Evolutionary conservation across 2,329 filamentous ascomycete species (phyloP).

Genomic region (Hypoxylon sp.): DNA sequence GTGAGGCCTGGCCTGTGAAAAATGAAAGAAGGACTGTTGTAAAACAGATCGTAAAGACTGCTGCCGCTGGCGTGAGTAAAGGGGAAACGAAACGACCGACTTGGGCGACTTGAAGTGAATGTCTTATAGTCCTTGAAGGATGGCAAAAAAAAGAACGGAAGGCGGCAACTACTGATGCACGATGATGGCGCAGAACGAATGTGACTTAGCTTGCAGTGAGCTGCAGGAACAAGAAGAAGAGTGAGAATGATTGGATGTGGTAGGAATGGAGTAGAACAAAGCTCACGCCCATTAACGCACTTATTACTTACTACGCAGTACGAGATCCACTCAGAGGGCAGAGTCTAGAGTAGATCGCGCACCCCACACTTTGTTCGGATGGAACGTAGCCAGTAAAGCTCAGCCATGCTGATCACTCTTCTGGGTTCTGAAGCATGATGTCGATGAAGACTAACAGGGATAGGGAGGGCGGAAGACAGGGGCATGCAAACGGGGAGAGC

Average conservation of each 20-base stretch:
- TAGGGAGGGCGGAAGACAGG: slow-evolving; percentile 28
- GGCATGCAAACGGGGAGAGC: slow-evolving; percentile 35
- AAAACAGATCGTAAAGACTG: slow-evolving; percentile 50
- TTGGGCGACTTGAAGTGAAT: slow-evolving; percentile 49
- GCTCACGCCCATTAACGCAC: slow-evolving; percentile 44
- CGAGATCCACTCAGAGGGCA: slow-evolving; percentile 44
- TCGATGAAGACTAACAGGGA: slow-evolving; percentile 55
- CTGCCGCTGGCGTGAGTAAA: slow-evolving; percentile 52
- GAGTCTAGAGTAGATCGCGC: slow-evolving; percentile 48
- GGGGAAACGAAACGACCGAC: slow-evolving; percentile 58
- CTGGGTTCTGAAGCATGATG: slow-evolving; percentile 59
- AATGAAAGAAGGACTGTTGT: slow-evolving; percentile 54
- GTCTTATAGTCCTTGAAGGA: slow-evolving; percentile 52
- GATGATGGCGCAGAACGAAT: slow-evolving; percentile 47
- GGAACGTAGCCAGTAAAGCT: slow-evolving; percentile 56
- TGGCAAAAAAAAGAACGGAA: slow-evolving; percentile 47
- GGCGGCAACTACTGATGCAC: slow-evolving; percentile 49
- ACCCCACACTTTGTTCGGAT: slow-evolving; percentile 49
- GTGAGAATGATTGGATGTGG: slow-evolving; percentile 56
- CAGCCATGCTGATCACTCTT: slow-evolving; percentile 55
- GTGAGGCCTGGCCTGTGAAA: slow-evolving; percentile 56
- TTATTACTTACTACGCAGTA: slow-evolving; percentile 41
- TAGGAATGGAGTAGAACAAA: slow-evolving; percentile 55
- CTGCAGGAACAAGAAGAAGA: slow-evolving; percentile 56
- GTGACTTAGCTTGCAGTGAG: slow-evolving; percentile 46